Evolutionary conservation across 2,329 filamentous ascomycete genomes (phyloP), one percentile per base, ranked within the genome.

Genomic region (Metarhizium sp.): DNA sequence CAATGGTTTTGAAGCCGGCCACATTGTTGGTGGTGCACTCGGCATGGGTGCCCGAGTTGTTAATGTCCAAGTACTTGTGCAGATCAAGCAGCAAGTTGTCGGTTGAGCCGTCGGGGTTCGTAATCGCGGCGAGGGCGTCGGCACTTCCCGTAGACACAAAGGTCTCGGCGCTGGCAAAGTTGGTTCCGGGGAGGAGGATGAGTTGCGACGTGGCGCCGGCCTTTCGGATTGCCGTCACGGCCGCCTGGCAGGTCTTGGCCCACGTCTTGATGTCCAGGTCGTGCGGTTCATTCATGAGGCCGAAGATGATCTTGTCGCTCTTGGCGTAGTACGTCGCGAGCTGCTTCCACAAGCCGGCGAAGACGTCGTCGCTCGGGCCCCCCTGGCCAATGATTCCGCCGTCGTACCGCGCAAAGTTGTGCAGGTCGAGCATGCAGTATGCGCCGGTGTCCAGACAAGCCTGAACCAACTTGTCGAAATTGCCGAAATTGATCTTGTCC

Each of bases 211-310:
- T 77, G n/a, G 84, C 84, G n/a, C 84, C 85, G 2, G 81, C 78
- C 46, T 76, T 67, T 47, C 85, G 80, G 61, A 89, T 87, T 3
- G 82, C 85, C 0, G 78, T 83, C 1, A 89, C 85, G 16, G 75
- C 82, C 13, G 74, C 75, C 64, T 88, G 85, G 58, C 81, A 79
- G 0, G 80, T 82, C 4, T 73, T 66, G 0, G 79, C 82, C 85
- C 85, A 88, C 1, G 69, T 66, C 30, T 63, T 66, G 59, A 85
- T 73, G 61, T 83, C 76, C 55, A 80, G 67, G 53, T 82, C 78
- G 65, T 86, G 82, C 6, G 85, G 84, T 69, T 85, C 85, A 69
- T 88, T 88, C 84, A 88, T 87, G 48, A 88, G 65, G 14, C 82
- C 84, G 60, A 88, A 88, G 69, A 57, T 78, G 66, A 52, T 75